Evolutionary conservation across 768 basidiomycete genomes (phyloP), one percentile per base, ranked within the genome.

Genomic region (Boletellus ananiceps): DNA sequence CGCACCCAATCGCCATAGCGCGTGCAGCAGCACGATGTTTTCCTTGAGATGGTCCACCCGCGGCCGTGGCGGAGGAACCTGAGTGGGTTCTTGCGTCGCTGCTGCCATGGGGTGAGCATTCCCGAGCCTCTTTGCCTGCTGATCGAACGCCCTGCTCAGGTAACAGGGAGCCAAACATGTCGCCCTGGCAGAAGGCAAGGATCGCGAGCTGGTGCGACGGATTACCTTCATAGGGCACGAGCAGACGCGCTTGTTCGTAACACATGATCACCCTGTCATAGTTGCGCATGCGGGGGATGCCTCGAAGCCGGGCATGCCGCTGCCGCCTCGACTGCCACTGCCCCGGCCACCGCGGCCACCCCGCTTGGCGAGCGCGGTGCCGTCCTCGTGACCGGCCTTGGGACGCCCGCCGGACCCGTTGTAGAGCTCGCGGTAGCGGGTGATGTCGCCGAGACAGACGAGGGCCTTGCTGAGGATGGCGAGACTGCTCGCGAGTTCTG

Each of bases 191-290:
- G 5, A 86, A 83, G 2, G 92, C 80, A 29, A 97, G 79, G 51
- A 97, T 94, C 4, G 95, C 96, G 16, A 98, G 82, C 67, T 98
- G 96, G 65, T 98, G 95, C 16, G 88, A 95, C 0, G 96, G 81
- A 61, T 97, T 94, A 56, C 95, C 96, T 56, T 95, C 90, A 47
- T 86, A 76, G 0, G 96, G 95, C 6, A 88, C 72, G 9, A 99
- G 75, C 27, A 84, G 62, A 35, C 86, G 77, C 2, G 96, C 94
- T 54, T 90, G 86, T 41, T 89, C 83, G 66, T 97, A 99, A 63
- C 84, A 90, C 43, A 80, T 79, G 15, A 81, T 80, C 1, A 90
- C 89, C 60, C 78, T 83, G 39, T 82, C 76, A 62, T 85, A 93
- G 55, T 84, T 85, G 55, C 84, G 74, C 27, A 79, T 74, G 25